Evolutionary conservation across 2,329 filamentous ascomycete genomes (phyloP).

Genomic region (Xylariaceae sp.): DNA sequence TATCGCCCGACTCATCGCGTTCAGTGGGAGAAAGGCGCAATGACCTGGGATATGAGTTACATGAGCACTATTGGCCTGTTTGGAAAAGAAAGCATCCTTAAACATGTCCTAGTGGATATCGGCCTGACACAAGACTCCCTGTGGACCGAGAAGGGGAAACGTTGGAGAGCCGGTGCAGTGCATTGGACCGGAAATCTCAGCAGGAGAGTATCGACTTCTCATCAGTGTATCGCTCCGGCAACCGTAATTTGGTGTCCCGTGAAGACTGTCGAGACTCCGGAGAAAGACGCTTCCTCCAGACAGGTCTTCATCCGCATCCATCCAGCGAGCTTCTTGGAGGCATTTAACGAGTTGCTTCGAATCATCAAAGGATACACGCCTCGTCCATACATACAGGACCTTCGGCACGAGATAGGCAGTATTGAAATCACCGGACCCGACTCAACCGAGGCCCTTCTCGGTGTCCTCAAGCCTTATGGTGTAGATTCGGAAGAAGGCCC

Average conservation of each 20-base stretch:
- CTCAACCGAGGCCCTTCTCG: slow-evolving; percentile 71
- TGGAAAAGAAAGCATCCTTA: slow-evolving; percentile 59
- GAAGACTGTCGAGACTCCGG: slow-evolving; percentile 17
- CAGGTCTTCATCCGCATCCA: slow-evolving; percentile 70
- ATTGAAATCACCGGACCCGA: slow-evolving; percentile 59
- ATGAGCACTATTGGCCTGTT: slow-evolving; percentile 78
- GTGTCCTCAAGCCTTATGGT: slow-evolving; percentile 54
- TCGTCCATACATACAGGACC: slow-evolving; percentile 58
- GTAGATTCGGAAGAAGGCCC: slow-evolving; percentile 35
- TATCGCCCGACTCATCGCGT: slow-evolving; percentile 84
- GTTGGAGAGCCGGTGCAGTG: slow-evolving; percentile 58
- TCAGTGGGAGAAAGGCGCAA: slow-evolving; percentile 65
- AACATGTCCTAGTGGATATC: slow-evolving; percentile 60
- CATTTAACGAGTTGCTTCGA: slow-evolving; percentile 58
- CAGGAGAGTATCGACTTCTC: slow-evolving; percentile 47
- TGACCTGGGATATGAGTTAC: slow-evolving; percentile 94
- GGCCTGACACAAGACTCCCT: slow-evolving; percentile 55
- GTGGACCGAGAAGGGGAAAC: slow-evolving; percentile 59
- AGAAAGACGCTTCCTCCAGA: slow-evolving; percentile 24
- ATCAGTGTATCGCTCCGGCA: slow-evolving; percentile 62
- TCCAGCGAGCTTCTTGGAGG: slow-evolving; percentile 69
- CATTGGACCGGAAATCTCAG: slow-evolving; percentile 47
- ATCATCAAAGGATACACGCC: slow-evolving; percentile 57
- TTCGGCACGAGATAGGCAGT: slow-evolving; percentile 62
- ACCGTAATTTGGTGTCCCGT: slow-evolving; percentile 69